Evolutionary conservation across 176 grass and related monocot genomes (phyloP).

Genomic region (Pontederia crassipes): DNA sequence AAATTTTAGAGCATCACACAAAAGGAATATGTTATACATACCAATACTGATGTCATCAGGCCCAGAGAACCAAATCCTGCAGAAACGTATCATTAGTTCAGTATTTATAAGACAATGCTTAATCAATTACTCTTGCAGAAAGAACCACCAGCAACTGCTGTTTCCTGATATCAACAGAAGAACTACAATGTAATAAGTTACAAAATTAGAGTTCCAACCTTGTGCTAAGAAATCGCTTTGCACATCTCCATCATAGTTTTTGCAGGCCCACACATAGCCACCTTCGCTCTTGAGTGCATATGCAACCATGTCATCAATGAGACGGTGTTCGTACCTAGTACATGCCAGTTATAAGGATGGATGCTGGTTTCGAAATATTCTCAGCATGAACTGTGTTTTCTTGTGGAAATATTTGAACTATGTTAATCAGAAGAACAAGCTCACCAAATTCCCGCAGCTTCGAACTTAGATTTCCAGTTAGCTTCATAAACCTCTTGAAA

Average conservation of each 20-base stretch:
- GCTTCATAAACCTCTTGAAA: constrained; percentile 87
- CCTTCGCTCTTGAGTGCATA: constrained; percentile 93
- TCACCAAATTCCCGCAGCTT: constrained; percentile 86
- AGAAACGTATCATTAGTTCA: background rate
- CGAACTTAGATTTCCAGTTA: constrained; percentile 64
- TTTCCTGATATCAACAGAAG: background rate
- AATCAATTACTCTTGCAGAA: background rate
- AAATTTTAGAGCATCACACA: too few species aligned
- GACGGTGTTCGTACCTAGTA: constrained; percentile 82
- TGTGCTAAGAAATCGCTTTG: constrained; percentile 93
- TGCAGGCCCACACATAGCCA: constrained; percentile 98
- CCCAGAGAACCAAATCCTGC: constrained; percentile 73
- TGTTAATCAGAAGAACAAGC: constrained; percentile 10
- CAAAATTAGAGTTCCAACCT: constrained; percentile 23
- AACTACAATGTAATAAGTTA: background rate
- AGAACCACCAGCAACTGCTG: background rate
- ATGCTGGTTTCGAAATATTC: too few species aligned
- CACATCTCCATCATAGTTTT: constrained; percentile 96
- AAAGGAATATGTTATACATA: constrained; percentile 10
- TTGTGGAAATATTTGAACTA: too few species aligned
- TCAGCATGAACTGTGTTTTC: too few species aligned
- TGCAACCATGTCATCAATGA: constrained; percentile 99
- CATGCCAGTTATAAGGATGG: background rate
- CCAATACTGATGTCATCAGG: constrained; percentile 69
- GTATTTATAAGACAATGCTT: constrained; percentile 11